Percentiles rank a stretch among this genome's conserved stretches.
Conservation (phyloP, 257 asterid genomes). For the Jasminum sambac region DNA sequence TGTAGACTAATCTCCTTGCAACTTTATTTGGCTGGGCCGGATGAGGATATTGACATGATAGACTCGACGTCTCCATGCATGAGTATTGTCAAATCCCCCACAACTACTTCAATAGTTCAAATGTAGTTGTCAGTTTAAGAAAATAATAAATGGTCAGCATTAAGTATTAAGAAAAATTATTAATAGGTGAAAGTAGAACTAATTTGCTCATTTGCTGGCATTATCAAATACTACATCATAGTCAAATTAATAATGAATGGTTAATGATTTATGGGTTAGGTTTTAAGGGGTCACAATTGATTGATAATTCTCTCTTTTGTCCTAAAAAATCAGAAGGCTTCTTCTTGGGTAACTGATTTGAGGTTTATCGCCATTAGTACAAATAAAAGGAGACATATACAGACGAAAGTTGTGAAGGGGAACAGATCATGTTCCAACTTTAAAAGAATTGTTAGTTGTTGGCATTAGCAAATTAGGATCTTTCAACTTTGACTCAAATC, state of each 20-base stretch:
- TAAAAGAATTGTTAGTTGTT: conserved; percentile 44
- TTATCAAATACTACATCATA: not conserved
- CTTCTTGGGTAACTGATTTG: not conserved
- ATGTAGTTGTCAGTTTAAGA: not conserved
- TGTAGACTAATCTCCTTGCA: no score
- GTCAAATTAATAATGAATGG: not conserved
- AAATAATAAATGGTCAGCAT: not conserved
- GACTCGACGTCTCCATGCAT: not conserved
- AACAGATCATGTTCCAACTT: conserved; percentile 43
- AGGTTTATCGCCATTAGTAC: not conserved
- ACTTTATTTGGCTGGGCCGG: no score
- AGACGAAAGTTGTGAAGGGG: conserved; percentile 30
- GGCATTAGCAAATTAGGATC: conserved; percentile 49
- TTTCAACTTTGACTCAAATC: conserved; percentile 57
- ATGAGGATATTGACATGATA: not conserved
- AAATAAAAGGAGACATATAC: conserved; percentile 28
- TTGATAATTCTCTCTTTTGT: not conserved
- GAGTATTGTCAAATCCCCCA: not conserved
- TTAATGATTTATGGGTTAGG: not conserved
- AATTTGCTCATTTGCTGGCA: no score
- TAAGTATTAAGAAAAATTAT: not conserved
- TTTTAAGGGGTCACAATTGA: not conserved
- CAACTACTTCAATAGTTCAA: not conserved
- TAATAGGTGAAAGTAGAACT: not conserved
- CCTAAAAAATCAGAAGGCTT: no score